Conservation (phyloP, 2,329 filamentous ascomycete species). For the Colletotrichum melonis region DNA sequence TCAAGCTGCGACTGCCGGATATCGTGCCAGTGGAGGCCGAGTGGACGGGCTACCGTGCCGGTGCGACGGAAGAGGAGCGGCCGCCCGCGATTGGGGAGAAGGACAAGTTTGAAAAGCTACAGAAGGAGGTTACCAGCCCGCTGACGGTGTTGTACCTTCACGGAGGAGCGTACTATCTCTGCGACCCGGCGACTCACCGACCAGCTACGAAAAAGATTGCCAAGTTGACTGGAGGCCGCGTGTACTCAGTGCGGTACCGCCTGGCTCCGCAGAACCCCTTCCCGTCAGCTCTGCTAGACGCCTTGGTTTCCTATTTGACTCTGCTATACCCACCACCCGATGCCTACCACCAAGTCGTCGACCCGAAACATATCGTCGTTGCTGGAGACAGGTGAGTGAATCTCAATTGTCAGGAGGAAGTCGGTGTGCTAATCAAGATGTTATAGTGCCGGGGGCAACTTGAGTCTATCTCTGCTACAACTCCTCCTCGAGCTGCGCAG, state of each 20-base stretch:
- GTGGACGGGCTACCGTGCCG: slow-evolving; percentile 78
- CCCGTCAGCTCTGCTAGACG: slow-evolving; percentile 79
- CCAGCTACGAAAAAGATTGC: slow-evolving; percentile 69
- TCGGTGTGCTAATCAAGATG: not conserved
- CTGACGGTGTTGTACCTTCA: slow-evolving; percentile 80
- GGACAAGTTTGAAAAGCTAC: slow-evolving; percentile 73
- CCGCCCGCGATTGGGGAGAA: slow-evolving; percentile 69
- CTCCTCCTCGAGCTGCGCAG: slow-evolving; percentile 72
- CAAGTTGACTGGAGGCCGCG: slow-evolving; percentile 73
- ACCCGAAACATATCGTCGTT: slow-evolving; percentile 75
- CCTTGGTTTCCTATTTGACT: slow-evolving; percentile 76
- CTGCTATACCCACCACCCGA: slow-evolving; percentile 78
- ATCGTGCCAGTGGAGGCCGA: slow-evolving; percentile 73
- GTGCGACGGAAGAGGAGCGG: slow-evolving; percentile 59
- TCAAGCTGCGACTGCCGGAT: slow-evolving; percentile 57
- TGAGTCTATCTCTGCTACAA: slow-evolving; percentile 75
- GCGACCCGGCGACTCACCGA: slow-evolving; percentile 77
- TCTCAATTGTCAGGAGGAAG: not conserved
- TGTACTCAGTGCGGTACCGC: slow-evolving; percentile 79
- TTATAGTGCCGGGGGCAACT: slow-evolving; percentile 76
- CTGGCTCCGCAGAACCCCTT: slow-evolving; percentile 81
- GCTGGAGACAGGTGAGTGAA: slow-evolving; percentile 71
- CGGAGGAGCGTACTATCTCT: slow-evolving; percentile 79
- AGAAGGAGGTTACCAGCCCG: slow-evolving; percentile 72
- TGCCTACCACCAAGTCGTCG: slow-evolving; percentile 74